Evolutionary conservation across 2,329 filamentous ascomycete genomes (phyloP), one percentile per base, ranked within the genome.

Genomic region (Ceratocystis papillata): DNA sequence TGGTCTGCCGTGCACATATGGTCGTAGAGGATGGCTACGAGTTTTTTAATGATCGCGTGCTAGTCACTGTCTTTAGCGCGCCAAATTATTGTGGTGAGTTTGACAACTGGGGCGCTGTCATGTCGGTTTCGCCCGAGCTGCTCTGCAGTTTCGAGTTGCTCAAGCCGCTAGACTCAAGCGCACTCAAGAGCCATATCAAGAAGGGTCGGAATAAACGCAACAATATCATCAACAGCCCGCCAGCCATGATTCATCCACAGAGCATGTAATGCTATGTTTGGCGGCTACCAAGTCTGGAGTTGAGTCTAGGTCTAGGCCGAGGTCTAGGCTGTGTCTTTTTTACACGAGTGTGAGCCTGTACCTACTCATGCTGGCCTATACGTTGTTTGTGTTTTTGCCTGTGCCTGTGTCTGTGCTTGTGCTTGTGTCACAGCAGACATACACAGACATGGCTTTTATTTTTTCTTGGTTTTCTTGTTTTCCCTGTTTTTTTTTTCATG

Each of bases 11-110:
- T 70, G 94, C 94, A 62, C 94, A 99, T 77, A 97, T 97, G 94
- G 94, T 99, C 64, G 94, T 99, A 25, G 94, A 99, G 76, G 94
- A 99, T 74, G 94, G 94, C 10, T 99, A 99, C 76, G 94, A 99
- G 73, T 99, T 99, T 76, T 99, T 97, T 76, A 96, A 89, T 69
- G 94, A 99, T 74, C 83, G 94, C 67, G 88, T 96, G 59, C 77
- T 99, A 68, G 94, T 99, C 59, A 99, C 94, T 1, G 93, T 99
- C 1, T 99, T 99, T 75, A 96, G 91, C 69, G 94, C 94, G 62
- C 94, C 94, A 30, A 99, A 99, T 73, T 97, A 99, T 73, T 99
- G 94, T 72, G 94, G 94, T 70, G 94, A 99, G 76, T 99, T 99
- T 71, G 94, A 99, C 74, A 99, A 99, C 70, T 97, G 94, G 90